phyloP scores from a whole-genome alignment of 768 basidiomycete genomes.

The Tulasnella calospora region DNA sequence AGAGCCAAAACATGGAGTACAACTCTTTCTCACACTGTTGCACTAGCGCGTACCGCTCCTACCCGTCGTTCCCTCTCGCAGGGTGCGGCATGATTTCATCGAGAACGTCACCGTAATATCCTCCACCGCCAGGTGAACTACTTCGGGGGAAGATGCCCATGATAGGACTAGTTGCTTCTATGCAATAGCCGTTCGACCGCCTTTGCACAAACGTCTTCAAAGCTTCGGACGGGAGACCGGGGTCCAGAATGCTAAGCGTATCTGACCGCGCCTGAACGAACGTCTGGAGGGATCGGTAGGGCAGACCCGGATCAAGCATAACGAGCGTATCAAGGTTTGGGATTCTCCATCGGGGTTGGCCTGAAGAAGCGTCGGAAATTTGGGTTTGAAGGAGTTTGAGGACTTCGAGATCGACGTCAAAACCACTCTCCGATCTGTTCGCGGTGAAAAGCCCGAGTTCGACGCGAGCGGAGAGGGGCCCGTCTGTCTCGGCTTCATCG shows the following conservation, averaged over 20 bases:
- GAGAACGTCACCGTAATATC: neutral
- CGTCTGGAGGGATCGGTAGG: neutral
- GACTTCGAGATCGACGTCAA: neutral
- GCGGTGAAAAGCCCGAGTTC: neutral
- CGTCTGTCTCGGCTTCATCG: neutral
- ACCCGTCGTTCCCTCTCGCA: neutral
- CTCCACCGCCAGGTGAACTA: neutral
- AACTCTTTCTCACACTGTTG: too few relatives aligned
- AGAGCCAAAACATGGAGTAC: too few relatives aligned
- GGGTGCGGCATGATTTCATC: neutral
- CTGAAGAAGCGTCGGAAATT: neutral
- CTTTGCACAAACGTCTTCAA: neutral
- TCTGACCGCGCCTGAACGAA: neutral
- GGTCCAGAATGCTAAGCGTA: neutral
- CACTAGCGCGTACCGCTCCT: neutral
- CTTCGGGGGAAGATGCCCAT: neutral
- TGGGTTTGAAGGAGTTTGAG: neutral
- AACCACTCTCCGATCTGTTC: neutral
- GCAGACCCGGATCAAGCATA: neutral
- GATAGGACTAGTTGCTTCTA: neutral
- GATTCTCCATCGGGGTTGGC: neutral
- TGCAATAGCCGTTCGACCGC: neutral
- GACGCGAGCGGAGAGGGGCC: neutral
- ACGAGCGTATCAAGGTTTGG: neutral
- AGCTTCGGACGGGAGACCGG: neutral